Evolutionary conservation across 148 eudicot genomes (phyloP).

Genomic region (Agrostemma githago): DNA sequence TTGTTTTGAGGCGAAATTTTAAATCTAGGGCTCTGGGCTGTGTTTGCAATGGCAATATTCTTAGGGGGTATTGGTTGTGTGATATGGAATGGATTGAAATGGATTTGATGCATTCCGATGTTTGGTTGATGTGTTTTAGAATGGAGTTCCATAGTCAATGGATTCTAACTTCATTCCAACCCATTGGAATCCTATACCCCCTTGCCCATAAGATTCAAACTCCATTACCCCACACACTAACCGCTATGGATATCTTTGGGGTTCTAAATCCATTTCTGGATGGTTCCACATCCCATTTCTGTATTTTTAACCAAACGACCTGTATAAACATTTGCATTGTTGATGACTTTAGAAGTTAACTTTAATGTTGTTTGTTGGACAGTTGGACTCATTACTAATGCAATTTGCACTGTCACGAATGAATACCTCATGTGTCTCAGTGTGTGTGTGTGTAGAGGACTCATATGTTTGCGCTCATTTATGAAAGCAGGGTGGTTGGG

Average conservation of each 20-base stretch:
- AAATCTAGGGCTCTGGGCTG: neutral
- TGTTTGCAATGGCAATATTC: neutral
- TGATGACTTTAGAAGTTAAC: constrained; percentile 46
- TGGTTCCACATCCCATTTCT: no score
- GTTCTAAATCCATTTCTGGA: no score
- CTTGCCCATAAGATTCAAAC: no score
- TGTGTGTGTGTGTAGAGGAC: neutral
- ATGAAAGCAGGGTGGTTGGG: constrained; percentile 72
- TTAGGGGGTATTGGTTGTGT: neutral
- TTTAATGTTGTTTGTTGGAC: neutral
- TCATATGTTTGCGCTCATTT: neutral
- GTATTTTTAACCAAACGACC: no score
- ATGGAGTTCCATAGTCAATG: no score
- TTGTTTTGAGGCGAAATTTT: neutral
- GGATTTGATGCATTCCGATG: no score
- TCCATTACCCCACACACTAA: no score
- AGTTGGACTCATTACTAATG: neutral
- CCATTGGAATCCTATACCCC: no score
- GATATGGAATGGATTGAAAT: constrained; percentile 34
- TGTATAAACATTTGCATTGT: no score
- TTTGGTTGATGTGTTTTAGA: no score
- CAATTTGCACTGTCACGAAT: neutral
- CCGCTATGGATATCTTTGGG: no score
- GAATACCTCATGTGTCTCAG: neutral
- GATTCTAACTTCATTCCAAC: no score